These are phyloP conservation scores for Aphelidium insulamus DNA, from an alignment of 371 early-diverging fungal species.

Conservation along the genomic window DNA sequence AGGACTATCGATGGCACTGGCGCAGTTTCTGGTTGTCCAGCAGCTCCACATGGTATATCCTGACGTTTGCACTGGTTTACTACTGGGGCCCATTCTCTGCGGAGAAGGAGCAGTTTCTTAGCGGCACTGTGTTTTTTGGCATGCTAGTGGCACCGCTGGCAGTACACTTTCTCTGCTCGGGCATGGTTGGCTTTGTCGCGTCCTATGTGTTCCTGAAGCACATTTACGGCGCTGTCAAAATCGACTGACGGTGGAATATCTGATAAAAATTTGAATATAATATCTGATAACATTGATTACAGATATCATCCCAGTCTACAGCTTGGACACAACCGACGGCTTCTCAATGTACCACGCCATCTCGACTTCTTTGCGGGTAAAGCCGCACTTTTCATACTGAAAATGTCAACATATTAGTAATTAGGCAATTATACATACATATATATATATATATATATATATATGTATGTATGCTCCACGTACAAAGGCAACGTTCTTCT, in stretches of 20 bases:
- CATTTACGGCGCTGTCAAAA: constrained; percentile 51
- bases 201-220: constrained; percentile 44
- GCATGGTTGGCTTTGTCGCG: constrained; percentile 52
- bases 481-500: constrained; percentile 69
- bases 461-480: no score
- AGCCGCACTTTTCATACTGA: constrained; percentile 86
- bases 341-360: constrained; percentile 54
- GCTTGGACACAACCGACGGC: no score
- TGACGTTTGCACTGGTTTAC: constrained; percentile 30
- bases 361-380: constrained; percentile 60
- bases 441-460: no score
- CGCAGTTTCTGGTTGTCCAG: constrained; percentile 46
- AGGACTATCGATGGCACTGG: constrained; percentile 72
- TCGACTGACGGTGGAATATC: no score
- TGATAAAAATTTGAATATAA: no score
- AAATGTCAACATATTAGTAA: no score
- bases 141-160: constrained; percentile 21
- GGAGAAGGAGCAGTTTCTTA: constrained; percentile 21
- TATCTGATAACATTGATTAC: no score
- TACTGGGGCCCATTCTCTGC: constrained; percentile 13
- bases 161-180: constrained; percentile 36
- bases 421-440: no score
- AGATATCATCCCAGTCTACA: no score
- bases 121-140: constrained; percentile 25
- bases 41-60: constrained; percentile 43